Percentiles rank a stretch among this genome's conserved stretches.
These are phyloP conservation scores for Epicoccum sorghinum DNA, from an alignment of 2,329 filamentous ascomycete genomes.

Conservation along the genomic window DNA sequence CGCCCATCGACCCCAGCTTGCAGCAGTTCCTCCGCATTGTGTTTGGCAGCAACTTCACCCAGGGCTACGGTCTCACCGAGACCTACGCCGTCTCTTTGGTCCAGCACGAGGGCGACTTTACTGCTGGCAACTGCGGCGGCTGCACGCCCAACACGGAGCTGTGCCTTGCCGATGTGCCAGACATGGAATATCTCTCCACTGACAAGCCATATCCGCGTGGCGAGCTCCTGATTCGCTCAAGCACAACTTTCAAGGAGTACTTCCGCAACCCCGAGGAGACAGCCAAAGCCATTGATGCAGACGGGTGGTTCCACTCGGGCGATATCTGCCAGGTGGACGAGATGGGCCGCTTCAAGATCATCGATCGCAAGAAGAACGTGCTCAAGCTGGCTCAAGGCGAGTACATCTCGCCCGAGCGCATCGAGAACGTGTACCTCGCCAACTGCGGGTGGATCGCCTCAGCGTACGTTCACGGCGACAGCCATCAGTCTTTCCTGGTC, in stretches of 20 bases:
- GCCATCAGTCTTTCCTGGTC: conserved; percentile 79
- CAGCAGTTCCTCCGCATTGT: conserved; percentile 88
- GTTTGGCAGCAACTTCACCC: conserved; percentile 77
- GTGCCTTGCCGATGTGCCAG: conserved; percentile 84
- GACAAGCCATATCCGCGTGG: conserved; percentile 91
- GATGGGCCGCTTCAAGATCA: conserved; percentile 85
- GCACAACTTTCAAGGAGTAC: conserved; percentile 83
- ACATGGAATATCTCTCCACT: conserved; percentile 88
- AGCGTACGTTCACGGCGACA: conserved; percentile 91
- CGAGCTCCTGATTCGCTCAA: conserved; percentile 83
- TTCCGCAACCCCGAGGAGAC: conserved; percentile 92
- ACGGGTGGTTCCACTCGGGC: conserved; percentile 97
- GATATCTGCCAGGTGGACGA: conserved; percentile 88
- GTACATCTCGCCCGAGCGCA: conserved; percentile 95
- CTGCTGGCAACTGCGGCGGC: conserved; percentile 80
- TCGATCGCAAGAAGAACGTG: conserved; percentile 99
- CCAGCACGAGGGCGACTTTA: conserved; percentile 74
- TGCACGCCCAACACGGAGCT: conserved; percentile 72
- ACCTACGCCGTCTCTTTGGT: conserved; percentile 79
- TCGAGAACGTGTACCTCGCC: conserved; percentile 92
- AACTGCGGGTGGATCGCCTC: conserved; percentile 78
- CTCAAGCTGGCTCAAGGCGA: conserved; percentile 97
- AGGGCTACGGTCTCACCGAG: conserved; percentile 95
- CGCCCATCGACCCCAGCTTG: conserved; percentile 85
- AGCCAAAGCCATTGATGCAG: conserved; percentile 76